Base-by-base conservation (phyloP, 2,329 filamentous ascomycete genomes). In the Seiridium cupressi region DNA sequence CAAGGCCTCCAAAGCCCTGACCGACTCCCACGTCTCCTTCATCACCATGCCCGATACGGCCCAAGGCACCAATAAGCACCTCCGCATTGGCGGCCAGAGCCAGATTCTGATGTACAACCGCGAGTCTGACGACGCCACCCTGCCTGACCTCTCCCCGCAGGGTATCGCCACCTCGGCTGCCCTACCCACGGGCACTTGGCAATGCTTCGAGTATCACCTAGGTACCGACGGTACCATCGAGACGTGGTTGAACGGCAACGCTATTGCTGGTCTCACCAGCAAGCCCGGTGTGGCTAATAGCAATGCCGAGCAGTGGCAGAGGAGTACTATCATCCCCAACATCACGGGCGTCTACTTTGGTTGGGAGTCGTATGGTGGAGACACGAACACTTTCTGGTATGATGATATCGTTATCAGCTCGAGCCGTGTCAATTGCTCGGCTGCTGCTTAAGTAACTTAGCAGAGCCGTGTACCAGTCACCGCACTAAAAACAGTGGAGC, bases 51-150 rank as follows among this genome's bases (percentile, higher is more conserved):
- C 84, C 2, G 85, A 87, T 73, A 75, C 82, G 0, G 76, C 81
- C 2, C 83, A 84, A 61, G 83, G 80, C 61, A 70, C 71, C 49
- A 80, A 81, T 58, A 87, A 87, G 73, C 84, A 87, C 66, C 81
- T 88, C 38, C 83, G 85, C 59, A 86, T 88, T 61, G 84, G 84
- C 48, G 84, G 84, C 4, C 84, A 87, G 71, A 81, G 74, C 73
- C 78, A 81, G 63, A 87, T 88, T 68, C 72, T 87, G 40, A 87
- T 87, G 84, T 87, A 83, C 77, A 87, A 87, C 77, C 84, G 84
- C 70, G 84, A 88, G 67, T 79, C 79, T 13, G 84, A 87, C 70
- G 84, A 88, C 62, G 84, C 84, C 0, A 87, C 85, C 1, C 80
- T 88, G 0, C 85, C 84, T 0, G 83, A 87, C 59, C 80, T 87